phyloP scores from a whole-genome alignment of 148 eudicot species.

The Camellia lanceoleosa region DNA sequence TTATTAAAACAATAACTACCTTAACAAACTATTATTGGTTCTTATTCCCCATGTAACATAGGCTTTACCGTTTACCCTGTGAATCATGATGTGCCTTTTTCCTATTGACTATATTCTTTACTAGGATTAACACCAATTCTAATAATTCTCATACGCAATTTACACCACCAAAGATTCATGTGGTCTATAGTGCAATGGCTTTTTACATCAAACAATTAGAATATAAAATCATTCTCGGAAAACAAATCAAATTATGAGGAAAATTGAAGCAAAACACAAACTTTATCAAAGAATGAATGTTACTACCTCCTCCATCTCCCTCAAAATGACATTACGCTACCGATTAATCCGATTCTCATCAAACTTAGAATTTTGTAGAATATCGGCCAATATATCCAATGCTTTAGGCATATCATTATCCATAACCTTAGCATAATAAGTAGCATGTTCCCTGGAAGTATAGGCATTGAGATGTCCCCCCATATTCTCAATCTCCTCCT shows the following conservation, averaged over 20 bases:
- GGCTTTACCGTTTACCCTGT: not conserved
- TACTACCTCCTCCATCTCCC: conserved; percentile 90
- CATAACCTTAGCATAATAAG: conserved; percentile 76
- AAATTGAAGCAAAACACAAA: not conserved
- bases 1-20: not conserved
- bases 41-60: not conserved
- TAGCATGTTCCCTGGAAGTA: conserved; percentile 82
- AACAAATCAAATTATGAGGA: not conserved
- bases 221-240: not conserved
- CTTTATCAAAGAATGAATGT: not conserved
- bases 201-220: no score
- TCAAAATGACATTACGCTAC: conserved; percentile 81
- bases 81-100: not conserved
- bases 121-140: not conserved
- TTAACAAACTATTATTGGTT: not conserved
- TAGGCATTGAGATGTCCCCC: conserved; percentile 95
- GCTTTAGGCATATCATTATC: conserved; percentile 57
- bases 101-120: not conserved
- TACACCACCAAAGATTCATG: not conserved
- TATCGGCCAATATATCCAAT: conserved; percentile 76
- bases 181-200: no score
- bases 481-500: conserved; percentile 88
- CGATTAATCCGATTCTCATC: conserved; percentile 51
- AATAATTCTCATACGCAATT: not conserved
- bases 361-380: conserved; percentile 80